Evolutionary conservation across 345 rosid species (phyloP).

Genomic region (Ricinus communis): DNA sequence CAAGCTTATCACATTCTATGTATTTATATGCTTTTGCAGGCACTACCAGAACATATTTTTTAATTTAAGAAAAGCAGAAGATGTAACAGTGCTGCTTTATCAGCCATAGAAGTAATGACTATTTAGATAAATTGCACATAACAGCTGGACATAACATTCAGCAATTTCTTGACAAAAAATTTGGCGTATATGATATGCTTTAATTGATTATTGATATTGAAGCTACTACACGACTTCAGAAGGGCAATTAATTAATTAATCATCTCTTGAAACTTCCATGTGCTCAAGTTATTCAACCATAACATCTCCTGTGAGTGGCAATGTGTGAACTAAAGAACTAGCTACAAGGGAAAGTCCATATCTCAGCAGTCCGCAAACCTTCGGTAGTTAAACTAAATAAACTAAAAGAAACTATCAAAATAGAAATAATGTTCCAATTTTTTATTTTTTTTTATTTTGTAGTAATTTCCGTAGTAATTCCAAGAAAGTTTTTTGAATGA

Average conservation of each 20-base stretch:
- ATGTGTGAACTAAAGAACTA: not conserved
- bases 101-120: not conserved
- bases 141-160: not conserved
- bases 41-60: not conserved
- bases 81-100: not conserved
- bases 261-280: not conserved
- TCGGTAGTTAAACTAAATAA: too few species aligned
- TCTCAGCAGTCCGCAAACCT: constrained; percentile 88
- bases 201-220: too few species aligned
- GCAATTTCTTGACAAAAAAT: too few species aligned
- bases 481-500: too few species aligned
- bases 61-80: not conserved
- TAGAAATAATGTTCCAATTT: constrained; percentile 6
- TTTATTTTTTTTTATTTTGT: too few species aligned
- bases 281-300: not conserved
- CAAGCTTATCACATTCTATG: not conserved
- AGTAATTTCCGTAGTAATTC: too few species aligned
- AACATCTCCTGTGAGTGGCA: too few species aligned
- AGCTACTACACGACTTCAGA: not conserved
- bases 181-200: too few species aligned
- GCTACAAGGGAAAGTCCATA: constrained; percentile 29
- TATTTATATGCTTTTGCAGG: not conserved
- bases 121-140: not conserved
- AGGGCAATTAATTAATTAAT: not conserved
- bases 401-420: constrained; percentile 10